Percentiles rank a stretch among this genome's conserved stretches.
phyloP scores from a whole-genome alignment of 2,329 filamentous ascomycete species.

The Fusarium verrucosum region DNA sequence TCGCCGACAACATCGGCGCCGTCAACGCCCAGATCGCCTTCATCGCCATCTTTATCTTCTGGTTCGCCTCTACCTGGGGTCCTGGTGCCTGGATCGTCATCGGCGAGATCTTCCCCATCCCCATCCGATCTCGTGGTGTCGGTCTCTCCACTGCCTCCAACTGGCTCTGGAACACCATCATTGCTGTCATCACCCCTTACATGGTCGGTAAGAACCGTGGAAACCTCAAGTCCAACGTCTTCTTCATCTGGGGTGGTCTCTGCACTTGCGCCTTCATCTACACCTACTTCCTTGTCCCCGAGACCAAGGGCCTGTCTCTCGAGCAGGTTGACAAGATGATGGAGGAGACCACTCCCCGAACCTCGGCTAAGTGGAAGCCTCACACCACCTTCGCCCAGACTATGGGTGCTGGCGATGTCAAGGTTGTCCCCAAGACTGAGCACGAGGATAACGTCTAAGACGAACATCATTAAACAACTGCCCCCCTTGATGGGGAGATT shows the following conservation, averaged over 20 bases:
- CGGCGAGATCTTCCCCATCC: conserved; percentile 89
- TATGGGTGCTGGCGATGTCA: conserved; percentile 44
- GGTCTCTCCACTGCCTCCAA: conserved; percentile 77
- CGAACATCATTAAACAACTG: background rate
- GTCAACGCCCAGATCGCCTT: conserved; percentile 76
- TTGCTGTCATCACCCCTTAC: conserved; percentile 74
- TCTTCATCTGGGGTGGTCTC: conserved; percentile 79
- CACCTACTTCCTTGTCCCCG: conserved; percentile 77
- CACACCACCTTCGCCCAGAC: conserved; percentile 72
- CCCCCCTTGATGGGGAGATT: conserved; percentile 6
- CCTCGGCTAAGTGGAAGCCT: conserved; percentile 79
- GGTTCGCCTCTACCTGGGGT: conserved; percentile 90
- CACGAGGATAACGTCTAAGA: conserved; percentile 46
- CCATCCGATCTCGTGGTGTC: conserved; percentile 88
- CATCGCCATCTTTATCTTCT: conserved; percentile 93
- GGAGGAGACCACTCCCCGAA: conserved; percentile 83
- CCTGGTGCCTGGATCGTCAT: conserved; percentile 84
- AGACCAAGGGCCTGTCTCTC: conserved; percentile 79
- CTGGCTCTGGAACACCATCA: conserved; percentile 78
- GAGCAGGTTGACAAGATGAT: conserved; percentile 89
- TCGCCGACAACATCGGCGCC: conserved; percentile 64
- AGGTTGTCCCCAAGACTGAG: conserved; percentile 43
- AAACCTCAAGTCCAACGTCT: conserved; percentile 69
- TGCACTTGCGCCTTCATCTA: conserved; percentile 70
- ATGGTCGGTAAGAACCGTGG: conserved; percentile 60